Conservation (phyloP, 371 early-diverging fungal genomes). For the Actinomortierella ambigua region DNA sequence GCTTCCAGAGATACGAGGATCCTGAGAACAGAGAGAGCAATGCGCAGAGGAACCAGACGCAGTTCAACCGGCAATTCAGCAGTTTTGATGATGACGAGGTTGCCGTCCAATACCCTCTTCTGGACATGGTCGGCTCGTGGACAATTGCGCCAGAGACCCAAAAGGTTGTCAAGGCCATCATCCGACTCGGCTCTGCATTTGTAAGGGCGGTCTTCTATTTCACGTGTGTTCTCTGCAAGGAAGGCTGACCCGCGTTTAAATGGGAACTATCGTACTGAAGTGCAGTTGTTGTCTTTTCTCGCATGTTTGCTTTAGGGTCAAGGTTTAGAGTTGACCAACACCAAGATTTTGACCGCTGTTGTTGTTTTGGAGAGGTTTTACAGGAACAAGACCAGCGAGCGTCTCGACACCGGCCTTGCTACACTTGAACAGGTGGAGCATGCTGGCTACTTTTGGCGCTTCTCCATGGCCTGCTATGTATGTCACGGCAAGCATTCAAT, state of each 20-base stretch:
- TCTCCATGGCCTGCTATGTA: slow-evolving; percentile 65
- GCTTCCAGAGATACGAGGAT: slow-evolving; percentile 41
- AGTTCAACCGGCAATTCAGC: neutral
- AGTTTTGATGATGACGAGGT: slow-evolving; percentile 33
- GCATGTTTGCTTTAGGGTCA: slow-evolving; percentile 55
- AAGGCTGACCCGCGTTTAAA: neutral
- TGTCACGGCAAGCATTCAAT: slow-evolving; percentile 5
- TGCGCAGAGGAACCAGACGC: slow-evolving; percentile 14
- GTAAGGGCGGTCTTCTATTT: slow-evolving; percentile 50
- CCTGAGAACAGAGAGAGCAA: slow-evolving; percentile 42
- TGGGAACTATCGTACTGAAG: neutral
- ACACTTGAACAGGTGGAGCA: slow-evolving; percentile 60
- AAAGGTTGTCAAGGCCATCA: slow-evolving; percentile 69
- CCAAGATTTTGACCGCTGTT: slow-evolving; percentile 78
- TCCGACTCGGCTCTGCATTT: slow-evolving; percentile 68
- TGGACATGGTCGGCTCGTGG: slow-evolving; percentile 48
- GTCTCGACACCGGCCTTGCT: slow-evolving; percentile 31
- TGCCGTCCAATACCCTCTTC: slow-evolving; percentile 34
- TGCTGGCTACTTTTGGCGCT: slow-evolving; percentile 66
- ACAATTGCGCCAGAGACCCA: slow-evolving; percentile 61
- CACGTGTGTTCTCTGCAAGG: neutral
- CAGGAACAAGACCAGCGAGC: slow-evolving; percentile 54
- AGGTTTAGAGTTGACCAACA: slow-evolving; percentile 79
- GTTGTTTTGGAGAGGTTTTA: slow-evolving; percentile 69
- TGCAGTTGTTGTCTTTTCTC: neutral